These are phyloP conservation scores for Leccinum rimulosum DNA, from an alignment of 768 basidiomycete species.

Conservation along the genomic window DNA sequence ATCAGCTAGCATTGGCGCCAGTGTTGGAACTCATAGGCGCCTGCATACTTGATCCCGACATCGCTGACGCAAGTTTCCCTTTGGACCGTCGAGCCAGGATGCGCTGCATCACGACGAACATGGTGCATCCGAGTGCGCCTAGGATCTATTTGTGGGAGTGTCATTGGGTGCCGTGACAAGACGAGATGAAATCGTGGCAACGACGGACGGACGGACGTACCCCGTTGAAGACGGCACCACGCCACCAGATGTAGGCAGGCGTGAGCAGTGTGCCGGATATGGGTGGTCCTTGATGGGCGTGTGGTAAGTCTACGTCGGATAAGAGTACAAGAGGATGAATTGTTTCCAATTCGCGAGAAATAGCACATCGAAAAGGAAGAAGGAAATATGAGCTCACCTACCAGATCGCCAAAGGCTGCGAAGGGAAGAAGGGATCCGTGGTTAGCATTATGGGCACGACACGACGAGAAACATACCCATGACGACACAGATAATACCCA, in stretches of 20 bases:
- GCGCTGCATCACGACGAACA: conserved; percentile 27
- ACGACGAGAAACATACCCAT: conserved; percentile 34
- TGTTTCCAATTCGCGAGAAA: not conserved
- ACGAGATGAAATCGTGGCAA: not conserved
- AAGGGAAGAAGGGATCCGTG: not conserved
- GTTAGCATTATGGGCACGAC: not conserved
- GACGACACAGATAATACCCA: conserved; percentile 50
- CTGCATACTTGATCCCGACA: not conserved
- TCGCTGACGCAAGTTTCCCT: not conserved
- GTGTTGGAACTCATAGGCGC: not conserved
- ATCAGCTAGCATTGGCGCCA: not conserved
- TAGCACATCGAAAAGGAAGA: not conserved
- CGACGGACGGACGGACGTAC: conserved; percentile 20
- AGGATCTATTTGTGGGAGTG: conserved; percentile 15
- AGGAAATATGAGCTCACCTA: conserved; percentile 10
- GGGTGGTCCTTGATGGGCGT: conserved; percentile 42
- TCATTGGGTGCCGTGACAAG: not conserved
- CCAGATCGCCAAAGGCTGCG: conserved; percentile 25
- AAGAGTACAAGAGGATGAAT: not conserved
- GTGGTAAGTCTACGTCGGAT: not conserved
- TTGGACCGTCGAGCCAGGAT: conserved; percentile 17
- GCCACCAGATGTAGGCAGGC: conserved; percentile 53
- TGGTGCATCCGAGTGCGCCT: conserved; percentile 23
- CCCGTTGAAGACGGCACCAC: conserved; percentile 53
- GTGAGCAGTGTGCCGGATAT: conserved; percentile 58